Evolutionary conservation across 169 alveolate species (phyloP).

Genomic region (Babesia ovis): DNA sequence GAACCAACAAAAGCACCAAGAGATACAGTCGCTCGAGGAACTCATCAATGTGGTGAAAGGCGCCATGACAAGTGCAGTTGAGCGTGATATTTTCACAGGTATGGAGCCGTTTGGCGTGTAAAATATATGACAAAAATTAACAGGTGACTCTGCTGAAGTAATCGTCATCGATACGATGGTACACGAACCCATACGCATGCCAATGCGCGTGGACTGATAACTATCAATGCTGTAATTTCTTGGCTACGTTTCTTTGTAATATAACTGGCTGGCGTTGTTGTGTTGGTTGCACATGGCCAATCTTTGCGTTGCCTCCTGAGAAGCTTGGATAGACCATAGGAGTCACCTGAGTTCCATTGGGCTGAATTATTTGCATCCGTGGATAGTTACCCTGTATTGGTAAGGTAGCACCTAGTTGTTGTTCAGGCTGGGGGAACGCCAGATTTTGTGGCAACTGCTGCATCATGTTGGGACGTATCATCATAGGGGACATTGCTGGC

Average conservation of each 20-base stretch:
- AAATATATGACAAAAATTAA: background rate
- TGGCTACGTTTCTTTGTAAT: slow-evolving; percentile 5
- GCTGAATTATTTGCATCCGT: background rate
- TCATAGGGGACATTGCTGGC: background rate
- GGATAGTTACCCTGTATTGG: no score
- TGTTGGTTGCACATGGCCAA: background rate
- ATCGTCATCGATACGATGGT: slow-evolving; percentile 59
- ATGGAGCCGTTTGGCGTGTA: background rate
- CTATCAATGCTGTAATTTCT: background rate
- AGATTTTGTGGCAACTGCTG: no score
- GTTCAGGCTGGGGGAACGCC: background rate
- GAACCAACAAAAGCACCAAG: slow-evolving; percentile 47
- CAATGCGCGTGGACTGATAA: slow-evolving; percentile 45
- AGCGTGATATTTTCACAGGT: slow-evolving; percentile 93
- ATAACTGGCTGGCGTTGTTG: slow-evolving; percentile 1
- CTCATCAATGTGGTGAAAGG: slow-evolving; percentile 87
- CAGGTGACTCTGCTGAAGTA: slow-evolving; percentile 69
- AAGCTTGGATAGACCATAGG: slow-evolving; percentile 3
- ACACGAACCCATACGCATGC: slow-evolving; percentile 64
- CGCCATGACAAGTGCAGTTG: slow-evolving; percentile 89
- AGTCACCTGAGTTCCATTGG: background rate
- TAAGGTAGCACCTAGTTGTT: background rate
- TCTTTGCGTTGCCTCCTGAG: background rate
- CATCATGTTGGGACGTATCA: slow-evolving; percentile 1
- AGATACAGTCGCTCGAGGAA: slow-evolving; percentile 69